Conservation (phyloP, 129 eudicot genomes). For the Lactuca saligna region DNA sequence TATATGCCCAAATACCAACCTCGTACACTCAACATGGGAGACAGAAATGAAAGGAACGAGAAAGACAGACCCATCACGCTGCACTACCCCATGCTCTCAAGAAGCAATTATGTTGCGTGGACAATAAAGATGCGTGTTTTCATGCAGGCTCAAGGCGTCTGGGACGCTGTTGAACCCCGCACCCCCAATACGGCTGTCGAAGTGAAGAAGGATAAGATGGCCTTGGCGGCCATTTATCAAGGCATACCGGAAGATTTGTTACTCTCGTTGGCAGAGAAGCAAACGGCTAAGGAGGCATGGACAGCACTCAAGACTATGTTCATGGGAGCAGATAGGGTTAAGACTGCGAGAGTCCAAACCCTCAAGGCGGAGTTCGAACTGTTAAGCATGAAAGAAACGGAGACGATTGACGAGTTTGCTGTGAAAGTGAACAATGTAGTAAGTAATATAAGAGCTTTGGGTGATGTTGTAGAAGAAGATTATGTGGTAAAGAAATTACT, state of each 20-base stretch:
- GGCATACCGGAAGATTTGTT: background rate
- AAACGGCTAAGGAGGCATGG: background rate
- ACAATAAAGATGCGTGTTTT: too few relatives aligned
- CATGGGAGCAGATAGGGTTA: background rate
- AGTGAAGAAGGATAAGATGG: background rate
- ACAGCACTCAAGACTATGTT: background rate
- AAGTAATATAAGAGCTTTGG: too few relatives aligned
- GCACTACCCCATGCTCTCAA: too few relatives aligned
- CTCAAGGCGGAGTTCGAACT: background rate
- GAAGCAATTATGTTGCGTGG: too few relatives aligned
- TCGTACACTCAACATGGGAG: background rate
- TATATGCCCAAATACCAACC: background rate
- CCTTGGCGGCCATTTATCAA: background rate
- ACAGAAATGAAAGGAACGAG: too few relatives aligned
- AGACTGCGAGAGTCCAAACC: background rate
- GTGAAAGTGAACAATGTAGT: background rate
- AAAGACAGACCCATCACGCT: too few relatives aligned
- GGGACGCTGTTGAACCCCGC: background rate
- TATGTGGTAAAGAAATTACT: too few relatives aligned
- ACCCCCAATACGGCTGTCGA: background rate
- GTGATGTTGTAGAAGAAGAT: too few relatives aligned
- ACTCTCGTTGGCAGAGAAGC: background rate
- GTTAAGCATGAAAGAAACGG: too few relatives aligned
- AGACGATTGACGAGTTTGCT: background rate
- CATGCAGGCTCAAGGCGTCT: too few relatives aligned